Percentiles rank a stretch among this genome's conserved stretches.
Evolutionary conservation across 2,329 filamentous ascomycete species (phyloP).

Genomic region (Paracamarosporium sp.): DNA sequence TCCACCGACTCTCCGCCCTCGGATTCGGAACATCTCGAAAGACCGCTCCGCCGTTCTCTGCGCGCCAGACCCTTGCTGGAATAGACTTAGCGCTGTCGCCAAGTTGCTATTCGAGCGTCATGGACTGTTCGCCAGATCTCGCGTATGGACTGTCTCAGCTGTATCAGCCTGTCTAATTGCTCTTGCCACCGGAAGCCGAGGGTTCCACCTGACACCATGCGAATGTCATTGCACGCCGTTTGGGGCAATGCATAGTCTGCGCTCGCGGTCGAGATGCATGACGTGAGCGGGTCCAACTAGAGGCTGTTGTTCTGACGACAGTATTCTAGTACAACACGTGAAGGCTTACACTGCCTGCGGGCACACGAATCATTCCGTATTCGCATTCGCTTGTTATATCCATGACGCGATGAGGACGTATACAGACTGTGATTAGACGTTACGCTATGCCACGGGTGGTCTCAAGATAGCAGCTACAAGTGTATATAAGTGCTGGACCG

Average conservation of each 20-base stretch:
- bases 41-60: not conserved
- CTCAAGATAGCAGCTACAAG: not conserved
- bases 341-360: not conserved
- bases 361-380: not conserved
- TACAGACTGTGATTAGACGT: not conserved
- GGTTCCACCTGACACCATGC: not conserved
- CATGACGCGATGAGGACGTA: slow-evolving; percentile 1
- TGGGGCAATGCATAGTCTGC: not conserved
- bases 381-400: not conserved
- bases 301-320: not conserved
- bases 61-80: not conserved
- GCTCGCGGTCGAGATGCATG: not conserved
- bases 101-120: not conserved
- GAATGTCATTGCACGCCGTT: not conserved
- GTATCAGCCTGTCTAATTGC: not conserved
- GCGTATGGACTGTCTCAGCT: not conserved
- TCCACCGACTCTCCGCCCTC: not conserved
- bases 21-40: not conserved
- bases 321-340: not conserved
- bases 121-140: not conserved
- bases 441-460: not conserved
- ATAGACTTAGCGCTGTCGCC: not conserved
- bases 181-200: not conserved
- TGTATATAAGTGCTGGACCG: not conserved
- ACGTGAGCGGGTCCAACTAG: not conserved